A percentile compares a stretch with the other conserved stretches of the same genome.
Evolutionary conservation across 441 rosid species (phyloP).

Genomic region (Syzygium malaccense): DNA sequence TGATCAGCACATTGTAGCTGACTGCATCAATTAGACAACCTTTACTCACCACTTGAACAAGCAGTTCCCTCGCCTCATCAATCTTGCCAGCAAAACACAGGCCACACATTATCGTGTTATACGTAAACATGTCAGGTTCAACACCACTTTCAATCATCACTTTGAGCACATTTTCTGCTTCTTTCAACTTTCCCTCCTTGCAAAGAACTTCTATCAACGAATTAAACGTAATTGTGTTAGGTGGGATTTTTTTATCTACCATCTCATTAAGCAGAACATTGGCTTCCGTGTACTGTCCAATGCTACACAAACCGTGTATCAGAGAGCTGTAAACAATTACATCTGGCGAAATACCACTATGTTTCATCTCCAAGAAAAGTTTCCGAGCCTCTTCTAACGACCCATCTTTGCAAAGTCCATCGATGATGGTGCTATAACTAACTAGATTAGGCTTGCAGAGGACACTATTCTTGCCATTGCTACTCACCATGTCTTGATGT

Average conservation of each 20-base stretch:
- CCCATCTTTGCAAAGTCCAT: slow-evolving; percentile 10
- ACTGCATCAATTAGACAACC: slow-evolving; percentile 15
- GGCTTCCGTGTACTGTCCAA: slow-evolving; percentile 8
- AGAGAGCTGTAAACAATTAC: slow-evolving; percentile 7
- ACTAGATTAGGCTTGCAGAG: slow-evolving; percentile 10
- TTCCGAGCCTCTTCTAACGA: slow-evolving; percentile 3
- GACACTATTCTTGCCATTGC: background rate
- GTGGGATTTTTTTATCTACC: slow-evolving; percentile 3
- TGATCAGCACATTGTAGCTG: slow-evolving; percentile 18
- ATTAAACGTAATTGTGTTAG: slow-evolving; percentile 11
- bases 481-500: slow-evolving; percentile 16
- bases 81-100: slow-evolving; percentile 8
- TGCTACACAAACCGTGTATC: slow-evolving; percentile 13
- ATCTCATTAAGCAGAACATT: slow-evolving; percentile 13
- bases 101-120: slow-evolving; percentile 15
- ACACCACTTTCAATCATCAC: slow-evolving; percentile 9
- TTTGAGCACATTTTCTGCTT: slow-evolving; percentile 2
- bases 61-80: slow-evolving; percentile 7
- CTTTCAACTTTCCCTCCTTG: slow-evolving; percentile 6
- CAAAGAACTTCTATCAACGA: slow-evolving; percentile 10
- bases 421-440: background rate
- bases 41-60: background rate
- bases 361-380: slow-evolving; percentile 15
- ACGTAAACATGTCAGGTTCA: slow-evolving; percentile 4
- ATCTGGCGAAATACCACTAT: background rate